Percentiles rank a stretch among this genome's conserved stretches.
Conservation (phyloP, 805 yeast species). For the Saturnispora saitoi region DNA sequence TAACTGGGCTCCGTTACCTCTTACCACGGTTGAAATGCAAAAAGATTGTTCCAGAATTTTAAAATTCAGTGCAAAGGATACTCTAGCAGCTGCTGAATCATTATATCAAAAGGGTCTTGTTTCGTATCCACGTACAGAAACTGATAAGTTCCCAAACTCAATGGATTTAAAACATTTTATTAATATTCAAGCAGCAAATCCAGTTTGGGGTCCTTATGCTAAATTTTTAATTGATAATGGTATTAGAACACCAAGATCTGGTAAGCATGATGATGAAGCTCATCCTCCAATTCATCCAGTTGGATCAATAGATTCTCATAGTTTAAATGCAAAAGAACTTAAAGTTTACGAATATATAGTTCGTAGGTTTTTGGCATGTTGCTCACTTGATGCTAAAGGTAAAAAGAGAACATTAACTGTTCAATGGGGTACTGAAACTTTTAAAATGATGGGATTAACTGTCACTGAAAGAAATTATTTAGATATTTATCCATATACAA, state of each 20-base stretch:
- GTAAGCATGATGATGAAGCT: slow-evolving; percentile 84
- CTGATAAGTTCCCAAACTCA: slow-evolving; percentile 70
- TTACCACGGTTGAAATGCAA: slow-evolving; percentile 91
- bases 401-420: slow-evolving; percentile 50
- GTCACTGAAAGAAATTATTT: slow-evolving; percentile 71
- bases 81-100: slow-evolving; percentile 73
- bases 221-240: slow-evolving; percentile 32
- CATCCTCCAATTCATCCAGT: slow-evolving; percentile 97
- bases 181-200: slow-evolving; percentile 46
- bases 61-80: slow-evolving; percentile 69
- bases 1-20: slow-evolving; percentile 78
- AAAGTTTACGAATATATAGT: slow-evolving; percentile 81
- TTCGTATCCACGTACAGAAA: slow-evolving; percentile 96
- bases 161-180: slow-evolving; percentile 65
- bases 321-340: slow-evolving; percentile 40
- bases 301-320: slow-evolving; percentile 9
- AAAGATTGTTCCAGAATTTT: slow-evolving; percentile 71
- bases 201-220: slow-evolving; percentile 72
- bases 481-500: slow-evolving; percentile 69
- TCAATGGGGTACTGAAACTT: slow-evolving; percentile 72
- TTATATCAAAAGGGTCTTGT: slow-evolving; percentile 79
- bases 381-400: slow-evolving; percentile 88
- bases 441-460: slow-evolving; percentile 62
- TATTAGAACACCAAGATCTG: slow-evolving; percentile 65
- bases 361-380: slow-evolving; percentile 81